Evolutionary conservation across 1,284 basidiomycete species (phyloP), one percentile per base, ranked within the genome.

Genomic region (Marasmius fiardii): DNA sequence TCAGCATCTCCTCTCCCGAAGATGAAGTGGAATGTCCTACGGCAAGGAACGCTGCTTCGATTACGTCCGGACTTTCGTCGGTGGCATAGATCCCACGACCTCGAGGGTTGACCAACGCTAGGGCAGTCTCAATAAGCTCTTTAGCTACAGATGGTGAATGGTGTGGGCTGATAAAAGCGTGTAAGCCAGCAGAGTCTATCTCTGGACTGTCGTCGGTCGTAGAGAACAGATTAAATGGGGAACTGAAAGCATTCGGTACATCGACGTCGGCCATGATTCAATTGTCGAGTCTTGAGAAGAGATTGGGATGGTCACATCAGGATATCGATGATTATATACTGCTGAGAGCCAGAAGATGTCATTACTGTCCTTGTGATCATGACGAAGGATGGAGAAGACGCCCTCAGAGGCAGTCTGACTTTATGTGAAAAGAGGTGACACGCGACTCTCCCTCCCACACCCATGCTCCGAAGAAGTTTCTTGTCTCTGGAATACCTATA

Each of bases 61-160:
- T 75, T 18, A 65, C 73, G 37, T 78, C 72, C 18, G 77, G 74
- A 12, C 76, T 71, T 60, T 82, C 79, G 59, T 81, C 80, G 8
- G 80, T 80, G 11, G 80, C 80, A 52, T 81, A 81, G 41, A 81
- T 77, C 11, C 79, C 81, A 63, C 74, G 79, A 20, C 78, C 79
- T 33, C 71, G 71, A 28, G 76, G 74, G 60, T 73, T 67, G 2
- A 81, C 78, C 31, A 81, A 63, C 6, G 74, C 71, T 33, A 68
- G 67, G 8, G 78, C 77, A 4, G 71, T 76, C 14, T 64, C 62
- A 37, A 79, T 76, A 54, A 81, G 65, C 53, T 75, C 72, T 49
- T 71, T 63, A 2, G 77, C 76, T 20, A 74, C 69, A 37, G 69
- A 67, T 12, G 70, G 66, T 24, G 72, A 72, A 55, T 79, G 76